phyloP scores from a whole-genome alignment of 495 filamentous ascomycete genomes.

The Daldinia vernicosa region DNA sequence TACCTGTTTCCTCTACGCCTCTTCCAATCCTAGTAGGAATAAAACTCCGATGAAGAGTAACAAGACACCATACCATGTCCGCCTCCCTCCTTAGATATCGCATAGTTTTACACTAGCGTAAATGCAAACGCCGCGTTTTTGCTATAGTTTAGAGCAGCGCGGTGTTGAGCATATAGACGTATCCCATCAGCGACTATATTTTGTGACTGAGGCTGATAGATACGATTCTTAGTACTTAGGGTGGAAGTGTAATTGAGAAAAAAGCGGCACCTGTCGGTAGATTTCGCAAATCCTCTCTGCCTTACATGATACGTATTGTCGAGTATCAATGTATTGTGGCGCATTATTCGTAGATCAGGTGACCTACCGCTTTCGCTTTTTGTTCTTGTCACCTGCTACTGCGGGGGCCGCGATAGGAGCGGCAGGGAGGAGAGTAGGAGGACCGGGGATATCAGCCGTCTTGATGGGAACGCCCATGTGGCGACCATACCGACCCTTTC shows the following conservation, averaged over 20 bases:
- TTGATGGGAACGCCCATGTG: constrained; percentile 96
- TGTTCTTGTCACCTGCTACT: constrained; percentile 52
- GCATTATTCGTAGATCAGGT: constrained; percentile 16
- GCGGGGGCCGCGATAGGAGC: constrained; percentile 49
- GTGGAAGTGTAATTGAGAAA: constrained; percentile 16
- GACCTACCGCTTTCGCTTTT: constrained; percentile 60
- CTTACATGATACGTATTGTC: constrained; percentile 12
- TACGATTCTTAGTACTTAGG: constrained; percentile 9
- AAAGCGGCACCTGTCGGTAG: constrained; percentile 1
- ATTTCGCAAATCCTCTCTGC: constrained; percentile 5
- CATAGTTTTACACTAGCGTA: constrained; percentile 19
- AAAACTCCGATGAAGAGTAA: constrained; percentile 39
- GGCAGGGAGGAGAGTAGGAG: constrained; percentile 49
- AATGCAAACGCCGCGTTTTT: constrained; percentile 16
- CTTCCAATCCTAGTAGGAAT: constrained; percentile 37
- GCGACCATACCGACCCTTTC: constrained; percentile 94
- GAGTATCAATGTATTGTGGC: constrained; percentile 13
- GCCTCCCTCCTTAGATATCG: constrained; percentile 18
- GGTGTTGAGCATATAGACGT: constrained; percentile 9
- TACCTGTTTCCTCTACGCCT: constrained; percentile 44
- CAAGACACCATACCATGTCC: constrained; percentile 31
- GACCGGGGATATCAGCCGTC: constrained; percentile 59
- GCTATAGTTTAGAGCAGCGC: constrained; percentile 15
- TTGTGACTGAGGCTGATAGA: constrained; percentile 10
- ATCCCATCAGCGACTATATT: constrained; percentile 10